Percentiles rank a stretch among this genome's conserved stretches.
These are phyloP conservation scores for Xylaria longipes DNA, from an alignment of 495 filamentous ascomycete species.

Conservation along the genomic window DNA sequence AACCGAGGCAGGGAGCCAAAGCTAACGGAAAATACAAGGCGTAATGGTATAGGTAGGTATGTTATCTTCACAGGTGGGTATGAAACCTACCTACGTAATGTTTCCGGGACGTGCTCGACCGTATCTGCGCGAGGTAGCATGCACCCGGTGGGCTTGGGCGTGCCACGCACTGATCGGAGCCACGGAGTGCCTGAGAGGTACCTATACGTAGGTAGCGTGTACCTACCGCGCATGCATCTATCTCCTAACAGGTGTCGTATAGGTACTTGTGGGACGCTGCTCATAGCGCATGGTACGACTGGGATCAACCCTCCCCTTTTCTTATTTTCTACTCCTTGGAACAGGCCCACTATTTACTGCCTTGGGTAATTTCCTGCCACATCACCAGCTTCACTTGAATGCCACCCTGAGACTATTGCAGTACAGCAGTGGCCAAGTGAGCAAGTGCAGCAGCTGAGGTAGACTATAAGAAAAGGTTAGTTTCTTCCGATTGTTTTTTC, in stretches of 20 bases:
- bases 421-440: too few relatives aligned
- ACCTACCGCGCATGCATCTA: not conserved
- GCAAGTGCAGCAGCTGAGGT: too few relatives aligned
- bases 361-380: too few relatives aligned
- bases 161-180: not conserved
- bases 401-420: too few relatives aligned
- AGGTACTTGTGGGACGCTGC: not conserved
- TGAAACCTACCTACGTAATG: slow-evolving; percentile 3
- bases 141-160: not conserved
- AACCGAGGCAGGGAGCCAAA: not conserved
- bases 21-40: slow-evolving; percentile 1
- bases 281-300: not conserved
- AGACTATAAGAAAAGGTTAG: too few relatives aligned
- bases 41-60: too few relatives aligned
- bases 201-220: not conserved
- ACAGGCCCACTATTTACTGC: too few relatives aligned
- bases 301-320: not conserved
- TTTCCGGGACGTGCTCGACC: not conserved
- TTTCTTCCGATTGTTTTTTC: too few relatives aligned
- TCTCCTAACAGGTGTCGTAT: not conserved
- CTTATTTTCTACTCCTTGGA: too few relatives aligned
- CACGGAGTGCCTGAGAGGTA: not conserved
- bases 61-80: not conserved
- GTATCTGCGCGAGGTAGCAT: slow-evolving; percentile 5
- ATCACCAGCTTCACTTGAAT: too few relatives aligned